A percentile compares a stretch with the other conserved stretches of the same genome.
These are phyloP conservation scores for Blastobotrys arbuscula DNA, from an alignment of 1,139 yeast genomes.

Conservation along the genomic window DNA sequence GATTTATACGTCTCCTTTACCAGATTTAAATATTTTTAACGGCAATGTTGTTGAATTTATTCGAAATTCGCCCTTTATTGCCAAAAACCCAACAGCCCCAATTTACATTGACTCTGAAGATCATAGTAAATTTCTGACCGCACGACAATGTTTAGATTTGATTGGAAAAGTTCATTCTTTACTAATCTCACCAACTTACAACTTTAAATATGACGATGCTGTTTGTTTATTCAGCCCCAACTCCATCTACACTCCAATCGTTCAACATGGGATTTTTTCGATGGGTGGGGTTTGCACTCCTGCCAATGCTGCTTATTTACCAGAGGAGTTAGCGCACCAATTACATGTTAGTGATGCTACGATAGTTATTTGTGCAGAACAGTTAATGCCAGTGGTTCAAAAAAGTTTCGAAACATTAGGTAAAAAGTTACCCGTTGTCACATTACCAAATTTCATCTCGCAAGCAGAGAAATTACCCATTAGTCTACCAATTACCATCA, in stretches of 20 bases:
- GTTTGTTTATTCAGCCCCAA: conserved; percentile 32
- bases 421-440: conserved; percentile 8
- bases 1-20: conserved; percentile 5
- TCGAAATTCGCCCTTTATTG: conserved; percentile 18
- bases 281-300: conserved; percentile 36
- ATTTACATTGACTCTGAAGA: conserved; percentile 27
- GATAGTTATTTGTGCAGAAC: conserved; percentile 23
- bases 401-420: not conserved
- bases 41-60: conserved; percentile 26
- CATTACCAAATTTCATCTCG: conserved; percentile 12
- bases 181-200: conserved; percentile 11
- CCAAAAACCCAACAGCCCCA: conserved; percentile 14
- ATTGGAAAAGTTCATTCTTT: conserved; percentile 24
- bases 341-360: conserved; percentile 28
- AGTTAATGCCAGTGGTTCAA: conserved; percentile 4
- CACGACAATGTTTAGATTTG: conserved; percentile 19
- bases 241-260: conserved; percentile 27
- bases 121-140: conserved; percentile 21
- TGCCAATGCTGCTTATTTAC: conserved; percentile 33
- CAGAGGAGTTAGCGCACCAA: conserved; percentile 37
- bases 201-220: conserved; percentile 30
- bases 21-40: conserved; percentile 9
- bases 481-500: conserved; percentile 17
- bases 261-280: conserved; percentile 33
- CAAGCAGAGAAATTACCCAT: conserved; percentile 1